phyloP scores from a whole-genome alignment of 1,139 yeast genomes.

The Wickerhamiella infanticola region DNA sequence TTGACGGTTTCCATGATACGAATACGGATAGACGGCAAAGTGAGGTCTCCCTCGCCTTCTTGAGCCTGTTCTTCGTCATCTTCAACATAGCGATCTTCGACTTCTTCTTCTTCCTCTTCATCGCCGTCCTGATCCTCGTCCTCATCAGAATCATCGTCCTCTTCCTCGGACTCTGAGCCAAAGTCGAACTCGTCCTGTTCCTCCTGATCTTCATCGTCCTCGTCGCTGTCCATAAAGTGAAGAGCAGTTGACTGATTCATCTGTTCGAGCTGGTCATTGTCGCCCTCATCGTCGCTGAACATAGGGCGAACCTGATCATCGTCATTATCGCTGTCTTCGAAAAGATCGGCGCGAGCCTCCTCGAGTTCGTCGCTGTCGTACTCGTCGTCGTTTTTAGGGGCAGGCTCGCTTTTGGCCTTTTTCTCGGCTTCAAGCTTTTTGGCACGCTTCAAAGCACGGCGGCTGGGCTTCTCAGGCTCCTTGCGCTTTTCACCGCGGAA shows the following conservation, averaged over 20 bases:
- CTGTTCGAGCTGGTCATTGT: constrained; percentile 64
- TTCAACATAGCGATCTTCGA: constrained; percentile 56
- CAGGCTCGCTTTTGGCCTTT: constrained; percentile 55
- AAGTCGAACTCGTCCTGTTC: constrained; percentile 58
- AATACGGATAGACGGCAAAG: constrained; percentile 64
- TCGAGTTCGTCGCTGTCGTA: constrained; percentile 43
- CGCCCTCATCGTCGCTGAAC: constrained; percentile 80
- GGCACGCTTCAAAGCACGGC: constrained; percentile 16
- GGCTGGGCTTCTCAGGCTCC: constrained; percentile 15
- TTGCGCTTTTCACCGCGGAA: constrained; percentile 46
- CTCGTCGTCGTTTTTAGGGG: constrained; percentile 45
- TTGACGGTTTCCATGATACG: constrained; percentile 92
- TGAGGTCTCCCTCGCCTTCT: constrained; percentile 26
- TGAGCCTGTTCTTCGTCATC: constrained; percentile 43
- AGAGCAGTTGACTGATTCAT: constrained; percentile 36
- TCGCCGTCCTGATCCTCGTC: constrained; percentile 15
- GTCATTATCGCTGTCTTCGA: constrained; percentile 29
- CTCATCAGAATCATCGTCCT: constrained; percentile 11
- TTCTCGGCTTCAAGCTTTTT: constrained; percentile 10
- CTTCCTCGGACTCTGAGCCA: constrained; percentile 61
- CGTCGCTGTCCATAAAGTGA: constrained; percentile 37
- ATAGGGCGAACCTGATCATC: constrained; percentile 46
- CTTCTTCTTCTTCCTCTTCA: constrained; percentile 17
- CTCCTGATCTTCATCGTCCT: constrained; percentile 70
- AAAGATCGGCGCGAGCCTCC: constrained; percentile 18